Base-by-base conservation (phyloP, 768 basidiomycete genomes). In the Rhizopogon vinicolor region DNA sequence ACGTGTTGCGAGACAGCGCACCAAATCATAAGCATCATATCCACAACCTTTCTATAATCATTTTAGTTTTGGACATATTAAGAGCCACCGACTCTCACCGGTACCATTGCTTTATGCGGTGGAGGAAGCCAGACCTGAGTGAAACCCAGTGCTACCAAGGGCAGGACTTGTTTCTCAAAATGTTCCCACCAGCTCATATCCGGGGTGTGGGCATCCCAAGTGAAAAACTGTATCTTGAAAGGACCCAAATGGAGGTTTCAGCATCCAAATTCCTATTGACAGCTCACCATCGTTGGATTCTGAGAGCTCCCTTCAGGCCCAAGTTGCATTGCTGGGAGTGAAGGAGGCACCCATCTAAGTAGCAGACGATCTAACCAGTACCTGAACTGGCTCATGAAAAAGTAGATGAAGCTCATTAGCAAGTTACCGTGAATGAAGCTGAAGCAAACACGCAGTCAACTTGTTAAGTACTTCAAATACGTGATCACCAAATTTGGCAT, bases 91-190 rank as follows among this genome's bases (percentile, higher is more conserved):
- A 37, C 14, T 49, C 48, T 49, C 48, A 87, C 89, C 63, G 76
- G 78, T 53, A 74, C 69, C 68, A 82, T 85, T 14, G 86, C 91
- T 67, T 91, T 93, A 66, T 88, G 87, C 16, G 89, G 86, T 6
- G 91, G 91, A 35, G 91, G 91, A 33, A 93, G 71, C 91, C 91
- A 93, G 3, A 84, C 76, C 66, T 91, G 89, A 0, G 91, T 91
- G 61, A 91, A 77, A 13, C 91, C 91, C 58, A 89, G 73, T 44
- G 79, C 74, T 5, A 79, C 79, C 18, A 93, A 77, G 42, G 63
- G 71, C 12, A 89, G 85, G 10, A 87, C 71, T 63, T 91, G 84
- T 9, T 60, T 61, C 65, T 88, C 84, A 37, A 93, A 76, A 66
- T 89, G 83, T 62, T 78, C 76, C 91, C 91, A 93, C 91, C 91